Base-by-base conservation (phyloP, 2,329 filamentous ascomycete genomes). In the Botrytis aclada region DNA sequence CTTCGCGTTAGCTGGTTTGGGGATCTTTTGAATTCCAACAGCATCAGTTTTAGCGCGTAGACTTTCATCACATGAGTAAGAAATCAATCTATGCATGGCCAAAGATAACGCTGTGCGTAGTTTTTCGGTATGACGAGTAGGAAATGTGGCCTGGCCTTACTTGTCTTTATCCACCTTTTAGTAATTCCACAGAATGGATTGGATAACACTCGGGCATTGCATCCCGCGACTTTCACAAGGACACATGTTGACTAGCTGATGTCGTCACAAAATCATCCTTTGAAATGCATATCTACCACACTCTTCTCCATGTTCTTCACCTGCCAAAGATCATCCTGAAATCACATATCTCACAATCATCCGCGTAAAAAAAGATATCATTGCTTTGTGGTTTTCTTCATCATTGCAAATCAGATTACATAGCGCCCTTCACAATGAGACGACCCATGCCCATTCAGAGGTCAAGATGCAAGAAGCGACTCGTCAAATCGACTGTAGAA, bases 391-490 rank as follows among this genome's bases (percentile, higher is more conserved):
- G 78, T 73, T 79, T 78, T 80, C 78, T 79, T 80, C 78, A 77
- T 80, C 75, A 80, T 79, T 80, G 78, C 76, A 81, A 80, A 78
- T 80, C 78, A 80, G 78, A 80, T 80, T 81, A 81, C 80, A 81
- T 79, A 80, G 80, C 79, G 77, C 78, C 78, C 71, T 76, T 78
- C 37, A 78, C 77, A 79, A 75, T 77, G 88, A 69, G 85, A 45
- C 86, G 86, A 89, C 87, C 87, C 85, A 88, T 87, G 85, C 86
- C 86, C 85, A 66, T 67, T 74, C 80, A 86, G 84, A 88, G 86
- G 86, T 88, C 86, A 87, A 88, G 88, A 88, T 89, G 88, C 87
- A 88, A 85, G 72, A 70, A 70, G 85, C 86, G 86, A 86, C 85
- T 85, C 85, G 88, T 85, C 85, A 85, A 86, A 71, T 71, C 70